Evolutionary conservation across 805 yeast genomes (phyloP), one percentile per base, ranked within the genome.

Genomic region (Wickerhamiella galacta): DNA sequence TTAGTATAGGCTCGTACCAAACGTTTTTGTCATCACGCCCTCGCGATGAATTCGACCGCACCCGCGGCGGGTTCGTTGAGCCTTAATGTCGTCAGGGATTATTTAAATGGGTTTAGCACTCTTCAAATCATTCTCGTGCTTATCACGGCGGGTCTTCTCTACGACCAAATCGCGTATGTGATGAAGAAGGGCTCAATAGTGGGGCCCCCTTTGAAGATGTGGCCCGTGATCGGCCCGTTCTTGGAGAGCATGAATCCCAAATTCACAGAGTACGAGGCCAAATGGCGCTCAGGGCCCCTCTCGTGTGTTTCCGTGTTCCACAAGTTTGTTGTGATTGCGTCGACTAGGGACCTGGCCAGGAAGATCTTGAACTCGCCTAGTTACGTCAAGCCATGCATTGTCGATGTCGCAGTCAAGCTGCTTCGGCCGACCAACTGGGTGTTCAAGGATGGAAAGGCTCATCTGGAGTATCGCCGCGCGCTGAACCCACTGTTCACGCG

Each of bases 241-340:
- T 62, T 90, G 55, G 95, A 90, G 53, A 75, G 90, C 12, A 62
- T 90, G 52, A 87, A 90, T 60, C 98, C 98, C 15, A 85, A 87
- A 53, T 90, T 90, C 53, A 93, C 79, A 51, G 94, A 78, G 50
- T 90, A 90, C 56, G 64, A 71, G 54, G 80, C 80, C 31, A 90
- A 90, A 56, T 90, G 98, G 98, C 72, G 70, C 47, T 75, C 90
- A 5, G 98, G 98, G 40, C 90, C 87, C 10, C 64, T 90, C 36
- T 78, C 93, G 10, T 90, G 98, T 64, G 98, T 90, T 30, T 85
- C 95, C 2, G 90, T 90, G 40, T 90, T 90, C 68, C 98, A 90
- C 64, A 90, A 90, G 61, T 87, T 87, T 51, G 98, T 90, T 26
- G 92, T 90, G 32, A 81, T 87, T 56, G 95, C 94, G 6, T 74